These are phyloP conservation scores for Fallopia convolvulus DNA, from an alignment of 148 eudicot genomes.

Conservation along the genomic window DNA sequence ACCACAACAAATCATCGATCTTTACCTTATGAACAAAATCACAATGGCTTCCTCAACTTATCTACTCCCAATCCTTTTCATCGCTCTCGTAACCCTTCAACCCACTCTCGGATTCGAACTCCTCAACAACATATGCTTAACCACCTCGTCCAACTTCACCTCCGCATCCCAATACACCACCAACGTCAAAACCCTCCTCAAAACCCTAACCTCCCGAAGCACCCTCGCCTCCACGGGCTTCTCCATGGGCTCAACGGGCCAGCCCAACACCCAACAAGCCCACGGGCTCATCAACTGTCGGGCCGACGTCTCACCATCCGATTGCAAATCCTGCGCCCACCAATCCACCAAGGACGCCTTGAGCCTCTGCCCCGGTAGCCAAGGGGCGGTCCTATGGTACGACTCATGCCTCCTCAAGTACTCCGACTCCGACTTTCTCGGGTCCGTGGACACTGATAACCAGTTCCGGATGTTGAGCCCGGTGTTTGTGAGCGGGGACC, in stretches of 20 bases:
- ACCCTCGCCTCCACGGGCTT: background rate
- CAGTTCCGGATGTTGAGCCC: constrained; percentile 17
- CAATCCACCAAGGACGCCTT: constrained; percentile 18
- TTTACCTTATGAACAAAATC: background rate
- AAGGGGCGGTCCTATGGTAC: constrained; percentile 35
- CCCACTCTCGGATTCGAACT: background rate
- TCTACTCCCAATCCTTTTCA: background rate
- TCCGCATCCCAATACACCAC: background rate
- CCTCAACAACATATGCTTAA: background rate
- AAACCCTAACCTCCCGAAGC: background rate
- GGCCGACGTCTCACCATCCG: constrained; percentile 22
- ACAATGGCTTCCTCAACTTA: background rate
- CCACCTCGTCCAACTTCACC: background rate
- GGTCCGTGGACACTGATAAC: constrained; percentile 19
- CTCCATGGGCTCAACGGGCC: background rate
- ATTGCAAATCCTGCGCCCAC: constrained; percentile 24
- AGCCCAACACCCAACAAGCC: constrained; percentile 12
- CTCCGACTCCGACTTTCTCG: constrained; percentile 23
- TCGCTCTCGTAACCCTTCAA: background rate
- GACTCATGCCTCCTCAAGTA: constrained; percentile 36
- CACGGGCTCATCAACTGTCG: constrained; percentile 37
- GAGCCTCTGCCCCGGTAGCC: constrained; percentile 24
- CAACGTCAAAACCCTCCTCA: constrained; percentile 3
- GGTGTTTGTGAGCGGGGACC: constrained; percentile 8
- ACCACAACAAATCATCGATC: background rate